These are phyloP conservation scores for Fonticula alba DNA, from an alignment of 78 protist species.

Conservation along the genomic window DNA sequence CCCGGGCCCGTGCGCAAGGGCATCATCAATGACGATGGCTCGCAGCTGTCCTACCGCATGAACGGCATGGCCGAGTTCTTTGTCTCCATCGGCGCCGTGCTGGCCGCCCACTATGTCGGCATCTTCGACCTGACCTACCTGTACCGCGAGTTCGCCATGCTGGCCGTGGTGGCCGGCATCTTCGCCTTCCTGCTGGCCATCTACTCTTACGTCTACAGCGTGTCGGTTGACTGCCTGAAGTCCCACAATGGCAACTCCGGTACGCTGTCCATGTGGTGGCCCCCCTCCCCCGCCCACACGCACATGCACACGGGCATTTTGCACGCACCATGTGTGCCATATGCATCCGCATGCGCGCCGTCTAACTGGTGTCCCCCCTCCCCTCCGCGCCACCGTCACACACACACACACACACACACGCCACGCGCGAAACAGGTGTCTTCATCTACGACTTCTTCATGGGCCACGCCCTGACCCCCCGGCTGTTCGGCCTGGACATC, in stretches of 20 bases:
- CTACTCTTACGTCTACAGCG: constrained; percentile 14
- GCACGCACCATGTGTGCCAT: not conserved
- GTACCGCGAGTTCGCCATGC: constrained; percentile 10
- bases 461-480: constrained; percentile 70
- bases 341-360: constrained; percentile 11
- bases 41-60: not conserved
- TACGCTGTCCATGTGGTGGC: not conserved
- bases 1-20: constrained; percentile 10
- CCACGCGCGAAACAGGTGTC: not conserved
- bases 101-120: not conserved
- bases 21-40: not conserved
- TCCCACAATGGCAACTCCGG: not conserved
- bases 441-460: constrained; percentile 53
- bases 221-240: not conserved
- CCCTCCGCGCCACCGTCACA: not conserved
- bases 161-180: constrained; percentile 3
- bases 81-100: not conserved
- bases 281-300: not conserved
- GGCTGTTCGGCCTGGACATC: constrained; percentile 54
- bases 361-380: too few relatives aligned
- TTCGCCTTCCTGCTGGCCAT: constrained; percentile 1
- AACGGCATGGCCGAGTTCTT: not conserved
- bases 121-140: not conserved
- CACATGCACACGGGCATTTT: not conserved
- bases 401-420: not conserved